A percentile compares a stretch with the other conserved stretches of the same genome.
These are phyloP conservation scores for Claviceps citrina DNA, from an alignment of 2,329 filamentous ascomycete genomes.

Conservation along the genomic window DNA sequence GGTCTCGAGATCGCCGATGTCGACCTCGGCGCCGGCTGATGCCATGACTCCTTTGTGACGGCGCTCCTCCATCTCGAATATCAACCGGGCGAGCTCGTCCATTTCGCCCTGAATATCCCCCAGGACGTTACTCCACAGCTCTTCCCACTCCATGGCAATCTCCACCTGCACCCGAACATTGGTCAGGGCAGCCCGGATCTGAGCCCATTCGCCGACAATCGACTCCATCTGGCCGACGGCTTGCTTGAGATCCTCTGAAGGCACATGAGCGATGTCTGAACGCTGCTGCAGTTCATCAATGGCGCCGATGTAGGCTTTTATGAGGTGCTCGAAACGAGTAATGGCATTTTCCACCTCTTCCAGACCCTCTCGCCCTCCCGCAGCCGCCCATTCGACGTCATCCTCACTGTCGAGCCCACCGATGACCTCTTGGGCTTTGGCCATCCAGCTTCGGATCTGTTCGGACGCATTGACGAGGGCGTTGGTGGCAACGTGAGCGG, in stretches of 20 bases:
- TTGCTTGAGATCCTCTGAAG: constrained; percentile 52
- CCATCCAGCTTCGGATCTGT: constrained; percentile 88
- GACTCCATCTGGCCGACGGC: constrained; percentile 82
- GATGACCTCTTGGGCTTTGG: constrained; percentile 79
- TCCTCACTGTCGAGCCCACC: constrained; percentile 83
- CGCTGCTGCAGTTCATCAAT: constrained; percentile 81
- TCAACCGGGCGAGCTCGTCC: constrained; percentile 60
- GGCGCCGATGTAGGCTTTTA: constrained; percentile 84
- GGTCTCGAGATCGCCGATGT: constrained; percentile 80
- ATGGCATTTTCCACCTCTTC: constrained; percentile 63
- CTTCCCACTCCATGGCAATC: constrained; percentile 97
- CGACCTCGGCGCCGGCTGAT: constrained; percentile 45
- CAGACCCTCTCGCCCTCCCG: constrained; percentile 66
- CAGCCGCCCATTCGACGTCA: constrained; percentile 93
- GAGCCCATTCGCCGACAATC: constrained; percentile 70
- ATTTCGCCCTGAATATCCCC: constrained; percentile 85
- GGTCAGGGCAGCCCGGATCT: constrained; percentile 62
- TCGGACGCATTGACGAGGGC: constrained; percentile 77
- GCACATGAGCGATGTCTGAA: constrained; percentile 56
- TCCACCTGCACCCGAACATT: constrained; percentile 82
- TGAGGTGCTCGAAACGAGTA: constrained; percentile 68
- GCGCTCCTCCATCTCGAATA: constrained; percentile 97
- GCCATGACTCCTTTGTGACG: constrained; percentile 64
- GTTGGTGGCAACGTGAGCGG: constrained; percentile 66
- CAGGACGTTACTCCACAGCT: constrained; percentile 84